Evolutionary conservation across 345 rosid genomes (phyloP).

Genomic region (Pelargonium nanum): DNA sequence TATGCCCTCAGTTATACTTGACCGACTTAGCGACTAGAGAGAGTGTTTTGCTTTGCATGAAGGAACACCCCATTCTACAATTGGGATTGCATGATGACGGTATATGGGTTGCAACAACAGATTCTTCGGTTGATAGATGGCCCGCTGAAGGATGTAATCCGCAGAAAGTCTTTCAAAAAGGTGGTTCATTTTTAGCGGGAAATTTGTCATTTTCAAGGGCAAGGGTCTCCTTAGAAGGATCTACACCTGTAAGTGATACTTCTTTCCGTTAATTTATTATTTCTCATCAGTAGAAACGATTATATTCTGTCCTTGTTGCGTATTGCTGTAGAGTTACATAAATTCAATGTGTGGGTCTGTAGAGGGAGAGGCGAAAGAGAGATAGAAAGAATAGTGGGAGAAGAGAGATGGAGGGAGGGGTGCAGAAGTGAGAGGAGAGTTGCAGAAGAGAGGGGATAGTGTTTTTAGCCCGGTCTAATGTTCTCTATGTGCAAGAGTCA

Average conservation of each 20-base stretch:
- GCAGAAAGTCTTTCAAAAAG: conserved; percentile 72
- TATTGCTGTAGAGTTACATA: no score
- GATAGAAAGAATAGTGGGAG: no score
- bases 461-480: no score
- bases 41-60: conserved; percentile 82
- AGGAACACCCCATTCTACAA: conserved; percentile 82
- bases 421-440: no score
- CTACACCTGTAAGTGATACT: conserved; percentile 60
- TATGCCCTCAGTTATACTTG: conserved; percentile 63
- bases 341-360: no score
- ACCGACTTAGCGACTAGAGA: conserved; percentile 93
- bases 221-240: conserved; percentile 92
- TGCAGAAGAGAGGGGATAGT: no score
- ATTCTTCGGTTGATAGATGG: conserved; percentile 87
- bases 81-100: conserved; percentile 83
- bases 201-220: conserved; percentile 93
- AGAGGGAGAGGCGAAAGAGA: no score
- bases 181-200: conserved; percentile 96
- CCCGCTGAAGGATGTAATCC: conserved; percentile 85
- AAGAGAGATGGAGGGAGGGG: no score
- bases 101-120: conserved; percentile 91
- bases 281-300: no score
- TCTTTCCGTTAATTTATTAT: no score
- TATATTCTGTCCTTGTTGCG: no score
- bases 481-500: no score